Base-by-base conservation (phyloP, 139 green algal genomes). In the Astrephomene gubernaculifera region DNA sequence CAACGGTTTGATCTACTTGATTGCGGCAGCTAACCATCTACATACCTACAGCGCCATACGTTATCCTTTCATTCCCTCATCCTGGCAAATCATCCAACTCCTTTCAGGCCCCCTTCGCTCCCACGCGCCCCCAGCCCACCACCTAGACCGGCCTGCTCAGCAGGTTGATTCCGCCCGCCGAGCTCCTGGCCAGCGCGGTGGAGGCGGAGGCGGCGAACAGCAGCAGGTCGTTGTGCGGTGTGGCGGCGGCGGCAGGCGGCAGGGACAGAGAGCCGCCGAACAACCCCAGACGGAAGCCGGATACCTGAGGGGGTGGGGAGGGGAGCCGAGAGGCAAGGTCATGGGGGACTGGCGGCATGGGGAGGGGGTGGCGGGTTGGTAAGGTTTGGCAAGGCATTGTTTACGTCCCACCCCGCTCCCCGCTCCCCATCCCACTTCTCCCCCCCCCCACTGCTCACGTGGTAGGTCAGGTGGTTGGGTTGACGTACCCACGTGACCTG, bases 381-480 rank as follows among this genome's bases (percentile, higher is more conserved):
- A n/a, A n/a, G n/a, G n/a, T n/a, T n/a, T n/a, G n/a, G 49, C 49
- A 57, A 57, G 49, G 49, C 68, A 25, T 75, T 25, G 12, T 39
- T 75, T 21, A 2, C 49, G 14, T 54, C 8, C 68, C 25, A 24
- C 68, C 68, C 25, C 5, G 7, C 57, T 24, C 31, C 39, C 8
- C 68, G 14, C 68, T 25, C 25, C 35, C 36, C 39, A 17, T 52
- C 68, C 39, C 68, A 57, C 68, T 35, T 39, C 68, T 57, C 68
- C 36, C 68, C 36, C 41, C 36, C 49, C 68, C 49, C 49, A 17
- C 49, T 57, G 49, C 73, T 81, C 73, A 81, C 73, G 53, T 70
- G 53, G 53, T 81, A 81, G 27, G 44, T 53, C 53, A 81, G 53
- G 35, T 70, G 53, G 52, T 70, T 43, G 29, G 73, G 73, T 36